Evolutionary conservation across 116 monocot genomes (phyloP).

Genomic region (Thalassia testudinum): DNA sequence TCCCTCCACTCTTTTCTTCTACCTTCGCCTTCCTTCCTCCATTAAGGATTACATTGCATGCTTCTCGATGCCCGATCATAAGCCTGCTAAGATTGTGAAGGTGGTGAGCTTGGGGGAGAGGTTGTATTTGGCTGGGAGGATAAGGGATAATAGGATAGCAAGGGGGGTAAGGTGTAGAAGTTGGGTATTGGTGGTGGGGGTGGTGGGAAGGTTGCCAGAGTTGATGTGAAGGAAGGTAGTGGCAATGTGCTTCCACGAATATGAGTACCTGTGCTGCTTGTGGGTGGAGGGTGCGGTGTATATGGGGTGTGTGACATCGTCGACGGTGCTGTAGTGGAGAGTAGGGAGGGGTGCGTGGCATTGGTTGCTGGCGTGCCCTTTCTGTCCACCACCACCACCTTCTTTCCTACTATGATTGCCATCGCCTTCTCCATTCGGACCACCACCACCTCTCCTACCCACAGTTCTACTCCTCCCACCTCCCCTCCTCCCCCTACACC

Average conservation of each 20-base stretch:
- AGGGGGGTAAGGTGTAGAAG: conserved; percentile 36
- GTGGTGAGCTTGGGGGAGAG: conserved; percentile 16
- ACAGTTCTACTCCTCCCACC: no score
- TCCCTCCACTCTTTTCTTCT: no score
- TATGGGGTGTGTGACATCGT: conserved; percentile 39
- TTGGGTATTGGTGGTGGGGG: conserved; percentile 7
- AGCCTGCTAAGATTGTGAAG: no score
- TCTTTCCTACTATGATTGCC: no score
- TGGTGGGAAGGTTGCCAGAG: conserved; percentile 11
- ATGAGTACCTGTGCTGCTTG: conserved; percentile 26
- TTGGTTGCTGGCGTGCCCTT: conserved; percentile 40
- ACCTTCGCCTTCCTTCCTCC: no score
- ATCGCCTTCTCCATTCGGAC: no score
- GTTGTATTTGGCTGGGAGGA: conserved; percentile 23
- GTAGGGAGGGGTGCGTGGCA: conserved; percentile 29
- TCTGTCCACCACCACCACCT: no score
- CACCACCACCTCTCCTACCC: no score
- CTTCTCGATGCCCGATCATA: no score
- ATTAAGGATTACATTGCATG: no score
- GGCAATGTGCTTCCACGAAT: conserved; percentile 46
- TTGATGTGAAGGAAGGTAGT: conserved; percentile 32
- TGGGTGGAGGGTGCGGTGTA: conserved; percentile 35
- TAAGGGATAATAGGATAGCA: conserved; percentile 32
- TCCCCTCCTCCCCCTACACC: no score
- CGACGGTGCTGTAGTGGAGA: conserved; percentile 30